Conservation (phyloP, 805 yeast species). For the Lachancea nothofagi region DNA sequence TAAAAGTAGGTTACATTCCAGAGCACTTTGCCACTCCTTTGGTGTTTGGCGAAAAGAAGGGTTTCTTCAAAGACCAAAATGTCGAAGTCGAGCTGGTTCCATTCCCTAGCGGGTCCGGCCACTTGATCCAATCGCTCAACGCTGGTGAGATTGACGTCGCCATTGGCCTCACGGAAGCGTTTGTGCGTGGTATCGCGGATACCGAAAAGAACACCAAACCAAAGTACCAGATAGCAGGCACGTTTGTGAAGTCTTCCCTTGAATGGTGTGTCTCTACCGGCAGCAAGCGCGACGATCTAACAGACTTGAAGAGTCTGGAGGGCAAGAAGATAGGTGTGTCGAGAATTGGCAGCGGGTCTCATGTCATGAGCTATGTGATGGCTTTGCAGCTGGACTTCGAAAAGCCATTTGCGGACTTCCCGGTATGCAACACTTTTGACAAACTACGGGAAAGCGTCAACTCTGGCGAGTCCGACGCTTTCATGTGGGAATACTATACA, state of each 20-base stretch:
- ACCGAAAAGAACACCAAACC: constrained; percentile 43
- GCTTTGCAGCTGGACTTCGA: constrained; percentile 56
- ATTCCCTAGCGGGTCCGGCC: constrained; percentile 84
- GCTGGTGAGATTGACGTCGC: constrained; percentile 67
- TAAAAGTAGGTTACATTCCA: constrained; percentile 77
- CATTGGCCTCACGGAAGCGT: constrained; percentile 87
- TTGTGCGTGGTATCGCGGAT: constrained; percentile 74
- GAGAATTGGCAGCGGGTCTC: constrained; percentile 86
- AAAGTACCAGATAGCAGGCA: constrained; percentile 63
- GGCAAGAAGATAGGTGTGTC: constrained; percentile 71
- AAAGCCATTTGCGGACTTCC: constrained; percentile 46
- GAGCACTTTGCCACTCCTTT: constrained; percentile 91
- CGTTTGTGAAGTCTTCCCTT: constrained; percentile 80
- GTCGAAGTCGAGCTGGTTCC: constrained; percentile 58
- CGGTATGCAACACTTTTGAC: constrained; percentile 59
- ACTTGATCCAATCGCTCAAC: constrained; percentile 67
- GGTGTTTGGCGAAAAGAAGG: constrained; percentile 59
- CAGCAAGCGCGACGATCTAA: constrained; percentile 47
- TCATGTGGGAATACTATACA: constrained; percentile 95
- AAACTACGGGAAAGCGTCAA: constrained; percentile 80
- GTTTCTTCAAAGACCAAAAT: constrained; percentile 45
- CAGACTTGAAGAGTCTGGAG: constrained; percentile 46
- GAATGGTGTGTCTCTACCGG: constrained; percentile 92
- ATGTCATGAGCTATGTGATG: constrained; percentile 83
- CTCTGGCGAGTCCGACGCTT: constrained; percentile 61